Evolutionary conservation across 1,284 basidiomycete species (phyloP), one percentile per base, ranked within the genome.

Genomic region (Leccinum glutinopallens): DNA sequence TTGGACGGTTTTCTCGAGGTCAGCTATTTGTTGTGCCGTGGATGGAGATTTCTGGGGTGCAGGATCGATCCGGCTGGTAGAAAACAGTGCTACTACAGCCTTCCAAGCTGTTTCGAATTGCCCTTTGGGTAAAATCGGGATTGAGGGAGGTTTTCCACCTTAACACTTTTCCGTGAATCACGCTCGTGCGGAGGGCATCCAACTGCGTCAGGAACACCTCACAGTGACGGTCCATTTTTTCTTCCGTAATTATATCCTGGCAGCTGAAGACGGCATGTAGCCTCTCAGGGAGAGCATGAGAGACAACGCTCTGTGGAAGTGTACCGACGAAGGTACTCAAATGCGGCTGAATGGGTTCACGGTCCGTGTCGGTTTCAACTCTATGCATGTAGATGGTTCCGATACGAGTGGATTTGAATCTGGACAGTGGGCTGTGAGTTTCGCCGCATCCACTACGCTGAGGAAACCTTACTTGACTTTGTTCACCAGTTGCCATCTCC

Each of bases 361-460:
- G 0, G 1, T 0, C 0, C 12, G 54, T 67, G 33, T 63, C 17
- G 6, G 13, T 55, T 46, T 64, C 72, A n/a, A 72, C 5, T 53
- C 62, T 60, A 58, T 70, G 63, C 62, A 72, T 5, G 37, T 72
- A 72, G n/a, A 72, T 66, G 15, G 7, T 63, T 41, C 71, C 71
- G 2, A 57, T 13, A 22, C 33, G 41, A 19, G 61, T 63, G 32
- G 72, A 71, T 29, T 4, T 63, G 32, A 8, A 63, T 37, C 70
- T 71, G 35, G 46, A 59, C 12, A 43, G 2, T 8, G 37, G 2
- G 13, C 2, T 7, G 9, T 71, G 10, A 0, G 49, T 33, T 63
- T 37, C 3, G 5, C 53, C 4, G 5, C 4, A 4, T 62, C 22
- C 10, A 33, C 33, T 56, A 29, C 4, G 3, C 3, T 59, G 49